Percentiles rank a stretch among this genome's conserved stretches.
These are phyloP conservation scores for Tolypocladium amazonense DNA, from an alignment of 2,329 filamentous ascomycete genomes.

Conservation along the genomic window DNA sequence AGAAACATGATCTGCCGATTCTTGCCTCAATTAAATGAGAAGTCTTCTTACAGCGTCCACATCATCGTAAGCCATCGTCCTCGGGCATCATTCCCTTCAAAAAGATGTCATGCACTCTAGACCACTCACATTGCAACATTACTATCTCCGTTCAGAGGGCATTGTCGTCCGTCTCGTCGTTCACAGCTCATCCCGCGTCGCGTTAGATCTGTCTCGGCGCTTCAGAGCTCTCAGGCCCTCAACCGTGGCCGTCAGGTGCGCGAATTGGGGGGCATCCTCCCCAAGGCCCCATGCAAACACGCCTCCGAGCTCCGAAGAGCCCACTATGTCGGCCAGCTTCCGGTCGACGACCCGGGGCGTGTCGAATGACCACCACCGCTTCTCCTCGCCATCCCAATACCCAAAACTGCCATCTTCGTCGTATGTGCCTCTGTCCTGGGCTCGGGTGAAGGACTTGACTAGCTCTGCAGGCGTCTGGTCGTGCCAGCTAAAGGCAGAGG, in stretches of 20 bases:
- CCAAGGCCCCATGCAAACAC: conserved; percentile 69
- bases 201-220: neutral
- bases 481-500: conserved; percentile 50
- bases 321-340: conserved; percentile 53
- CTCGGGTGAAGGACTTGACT: conserved; percentile 44
- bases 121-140: too few relatives aligned
- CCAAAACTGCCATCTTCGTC: conserved; percentile 55
- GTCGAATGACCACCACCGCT: conserved; percentile 68
- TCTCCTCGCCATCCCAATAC: conserved; percentile 50
- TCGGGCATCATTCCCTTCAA: neutral
- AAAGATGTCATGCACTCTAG: too few relatives aligned
- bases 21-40: too few relatives aligned
- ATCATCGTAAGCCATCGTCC: neutral
- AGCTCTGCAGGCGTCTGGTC: conserved; percentile 43
- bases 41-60: neutral
- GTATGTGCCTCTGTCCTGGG: conserved; percentile 39
- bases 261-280: conserved; percentile 46
- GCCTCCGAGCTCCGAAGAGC: conserved; percentile 48
- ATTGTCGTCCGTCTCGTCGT: neutral
- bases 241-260: conserved; percentile 25
- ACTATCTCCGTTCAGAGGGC: neutral
- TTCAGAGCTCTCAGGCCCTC: conserved; percentile 4
- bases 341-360: conserved; percentile 45
- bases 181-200: conserved; percentile 1
- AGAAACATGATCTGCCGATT: too few relatives aligned